Conservation (phyloP, 169 alveolate species). For the Cryptosporidium sp. region DNA sequence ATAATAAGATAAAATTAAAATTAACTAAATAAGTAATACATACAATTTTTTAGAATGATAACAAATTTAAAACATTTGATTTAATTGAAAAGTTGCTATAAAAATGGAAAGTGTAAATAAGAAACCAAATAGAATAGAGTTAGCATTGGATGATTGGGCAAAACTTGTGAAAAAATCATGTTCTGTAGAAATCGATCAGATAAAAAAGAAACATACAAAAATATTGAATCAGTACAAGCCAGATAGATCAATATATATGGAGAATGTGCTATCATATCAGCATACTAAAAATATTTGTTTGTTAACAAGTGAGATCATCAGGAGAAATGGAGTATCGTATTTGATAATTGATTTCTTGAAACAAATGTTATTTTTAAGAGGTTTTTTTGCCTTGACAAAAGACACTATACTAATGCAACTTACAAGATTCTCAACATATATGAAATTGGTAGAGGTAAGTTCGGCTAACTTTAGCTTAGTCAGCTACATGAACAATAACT, state of each 20-base stretch:
- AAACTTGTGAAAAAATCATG: conserved; percentile 23
- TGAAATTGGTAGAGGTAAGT: conserved; percentile 68
- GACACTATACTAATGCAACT: conserved; percentile 27
- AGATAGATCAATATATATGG: conserved; percentile 8
- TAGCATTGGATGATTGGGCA: conserved; percentile 47
- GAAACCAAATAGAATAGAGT: neutral
- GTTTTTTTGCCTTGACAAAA: conserved; percentile 28
- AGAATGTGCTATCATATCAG: conserved; percentile 19
- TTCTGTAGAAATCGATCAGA: neutral
- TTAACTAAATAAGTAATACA: neutral
- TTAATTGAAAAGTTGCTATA: neutral
- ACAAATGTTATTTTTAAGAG: conserved; percentile 41
- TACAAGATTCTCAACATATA: conserved; percentile 30
- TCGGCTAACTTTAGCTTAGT: neutral
- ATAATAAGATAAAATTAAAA: neutral
- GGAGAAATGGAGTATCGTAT: conserved; percentile 63
- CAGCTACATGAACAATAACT: neutral
- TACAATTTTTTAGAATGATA: neutral
- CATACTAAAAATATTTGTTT: conserved; percentile 44
- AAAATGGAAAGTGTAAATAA: neutral
- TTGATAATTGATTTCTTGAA: conserved; percentile 45
- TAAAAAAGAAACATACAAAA: conserved; percentile 12
- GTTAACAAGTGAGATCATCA: conserved; percentile 42
- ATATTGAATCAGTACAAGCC: neutral
- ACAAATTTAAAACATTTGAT: neutral